Evolutionary conservation across 2,329 filamentous ascomycete genomes (phyloP), one percentile per base, ranked within the genome.

Genomic region (Monosporascus sp.): DNA sequence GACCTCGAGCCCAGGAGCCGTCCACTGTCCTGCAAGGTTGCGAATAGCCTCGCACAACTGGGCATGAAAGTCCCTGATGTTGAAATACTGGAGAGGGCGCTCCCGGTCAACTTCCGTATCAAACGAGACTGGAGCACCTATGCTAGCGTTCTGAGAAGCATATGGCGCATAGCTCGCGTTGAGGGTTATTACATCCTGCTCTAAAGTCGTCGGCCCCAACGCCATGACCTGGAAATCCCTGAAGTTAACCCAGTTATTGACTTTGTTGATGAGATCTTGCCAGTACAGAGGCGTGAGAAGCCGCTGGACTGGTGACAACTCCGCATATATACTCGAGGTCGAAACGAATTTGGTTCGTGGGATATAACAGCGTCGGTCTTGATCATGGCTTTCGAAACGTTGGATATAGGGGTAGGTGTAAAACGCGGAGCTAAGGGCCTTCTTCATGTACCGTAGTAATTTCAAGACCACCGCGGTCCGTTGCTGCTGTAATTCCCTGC

Each of bases 201-300:
- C 38, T 20, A n/a, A 20, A n/a, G 17, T 41, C 17, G 38, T 41
- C 17, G 17, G 38, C 17, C 38, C 9, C 17, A 41, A 20, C 38
- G 19, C 7, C 17, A 19, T 19, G 17, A 7, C 5, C 3, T 8
- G 7, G 17, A 41, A 20, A 41, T 41, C 17, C 38, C 38, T 34
- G 31, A 34, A 34, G 31, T 14, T 14, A 34, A 2, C 31, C 31
- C 31, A 34, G 19, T 41, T 11, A 41, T 20, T 20, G 17, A 41
- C 17, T 1, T 8, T 3, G 17, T n/a, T 20, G 38, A 8, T 11
- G 11, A 71, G 52, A 1, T 31, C 44, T 1, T 57, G 22, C 70
- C 70, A 78, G 50, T 75, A 66, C 31, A 69, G 65, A 1, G 73
- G 65, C 17, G 69, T 64, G 43, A 66, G 68, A 51, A 77, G 73